Evolutionary conservation across 2,329 filamentous ascomycete genomes (phyloP).

Genomic region (Fusarium devonianum): DNA sequence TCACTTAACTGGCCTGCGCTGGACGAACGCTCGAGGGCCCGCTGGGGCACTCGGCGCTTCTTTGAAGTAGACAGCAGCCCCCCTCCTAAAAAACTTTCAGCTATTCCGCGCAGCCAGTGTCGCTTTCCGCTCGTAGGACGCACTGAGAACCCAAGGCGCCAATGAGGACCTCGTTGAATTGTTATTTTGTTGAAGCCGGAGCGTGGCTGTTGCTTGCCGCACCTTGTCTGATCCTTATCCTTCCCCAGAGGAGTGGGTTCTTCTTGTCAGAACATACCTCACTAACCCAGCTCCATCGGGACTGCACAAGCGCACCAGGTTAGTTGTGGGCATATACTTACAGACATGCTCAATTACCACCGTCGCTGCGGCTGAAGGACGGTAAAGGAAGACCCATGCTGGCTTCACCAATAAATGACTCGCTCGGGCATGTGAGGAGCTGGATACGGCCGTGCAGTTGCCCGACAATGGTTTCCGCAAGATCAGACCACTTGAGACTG

Average conservation of each 20-base stretch:
- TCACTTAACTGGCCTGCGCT: neutral
- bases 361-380: constrained; percentile 24
- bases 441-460: constrained; percentile 23
- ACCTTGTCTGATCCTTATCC: neutral
- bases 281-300: too few species aligned
- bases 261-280: neutral
- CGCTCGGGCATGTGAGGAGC: constrained; percentile 22
- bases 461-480: constrained; percentile 29
- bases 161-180: constrained; percentile 15
- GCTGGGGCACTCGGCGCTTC: too few species aligned
- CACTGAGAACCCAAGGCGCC: constrained; percentile 16
- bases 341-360: too few species aligned
- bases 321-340: too few species aligned
- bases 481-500: constrained; percentile 33
- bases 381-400: constrained; percentile 10
- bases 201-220: constrained; percentile 13
- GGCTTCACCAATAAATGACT: constrained; percentile 19
- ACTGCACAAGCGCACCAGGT: too few species aligned
- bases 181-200: neutral
- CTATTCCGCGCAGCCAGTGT: neutral
- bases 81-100: neutral
- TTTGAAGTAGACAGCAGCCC: neutral
- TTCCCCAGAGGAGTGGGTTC: neutral
- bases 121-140: constrained; percentile 23
- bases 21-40: constrained; percentile 5